These are phyloP conservation scores for Ambrosiella beaveri DNA, from an alignment of 2,329 filamentous ascomycete genomes.

Conservation along the genomic window DNA sequence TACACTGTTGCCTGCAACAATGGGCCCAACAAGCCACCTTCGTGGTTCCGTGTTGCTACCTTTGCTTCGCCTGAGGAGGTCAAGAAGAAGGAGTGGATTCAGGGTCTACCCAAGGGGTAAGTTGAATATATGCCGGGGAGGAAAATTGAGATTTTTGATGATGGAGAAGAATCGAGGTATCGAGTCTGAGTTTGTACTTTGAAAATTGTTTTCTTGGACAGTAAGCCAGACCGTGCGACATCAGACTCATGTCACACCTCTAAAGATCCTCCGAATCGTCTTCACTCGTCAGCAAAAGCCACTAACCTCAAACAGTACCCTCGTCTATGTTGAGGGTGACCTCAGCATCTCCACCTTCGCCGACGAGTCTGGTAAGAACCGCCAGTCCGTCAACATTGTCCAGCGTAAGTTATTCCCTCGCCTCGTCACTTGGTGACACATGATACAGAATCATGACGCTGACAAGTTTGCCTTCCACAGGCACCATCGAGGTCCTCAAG, in stretches of 20 bases:
- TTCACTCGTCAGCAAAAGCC: constrained; percentile 1
- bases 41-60: constrained; percentile 67
- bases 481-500: constrained; percentile 29
- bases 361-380: constrained; percentile 52
- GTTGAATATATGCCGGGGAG: constrained; percentile 21
- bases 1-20: constrained; percentile 58
- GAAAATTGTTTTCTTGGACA: not conserved
- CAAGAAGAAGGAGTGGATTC: constrained; percentile 50
- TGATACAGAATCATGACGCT: constrained; percentile 7
- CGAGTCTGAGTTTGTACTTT: not conserved
- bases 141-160: not conserved
- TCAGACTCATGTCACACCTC: not conserved
- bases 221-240: not conserved
- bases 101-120: constrained; percentile 69
- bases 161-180: not conserved
- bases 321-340: constrained; percentile 74
- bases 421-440: not conserved
- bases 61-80: constrained; percentile 58
- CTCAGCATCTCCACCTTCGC: constrained; percentile 50
- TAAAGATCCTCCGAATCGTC: not conserved
- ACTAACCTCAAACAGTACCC: constrained; percentile 35
- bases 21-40: constrained; percentile 55
- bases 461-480: constrained; percentile 17
- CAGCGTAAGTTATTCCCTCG: constrained; percentile 48
- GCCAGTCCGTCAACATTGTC: constrained; percentile 47